Base-by-base conservation (phyloP, 164 flowering plant genomes). In the Aristolochia contorta region DNA sequence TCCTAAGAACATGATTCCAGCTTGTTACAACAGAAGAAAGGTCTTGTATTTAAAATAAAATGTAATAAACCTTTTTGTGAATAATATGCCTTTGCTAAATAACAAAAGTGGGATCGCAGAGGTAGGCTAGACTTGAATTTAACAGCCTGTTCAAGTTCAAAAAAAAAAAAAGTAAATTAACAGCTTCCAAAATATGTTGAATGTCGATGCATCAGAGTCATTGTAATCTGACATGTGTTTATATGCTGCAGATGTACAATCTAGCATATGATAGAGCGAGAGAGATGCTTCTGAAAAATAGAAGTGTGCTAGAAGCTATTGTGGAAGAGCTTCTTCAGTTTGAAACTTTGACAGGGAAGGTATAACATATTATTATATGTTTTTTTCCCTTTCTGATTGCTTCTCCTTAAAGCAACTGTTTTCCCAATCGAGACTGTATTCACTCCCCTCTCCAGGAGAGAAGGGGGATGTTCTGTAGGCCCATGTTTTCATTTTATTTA, bases 271-370 rank as follows among this genome's bases (percentile, higher is more conserved):
- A 74, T 60, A 89, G 67, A 74, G 96, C 98, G 55, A 83, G 72
- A 66, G 74, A 74, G 24, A 83, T 92, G 83, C 81, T 92, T 56
- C 80, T 75, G 67, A 82, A 72, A 71, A 92, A 92, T 57, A 76
- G 72, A 25, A 63, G 41, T 49, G 93, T 81, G 59, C 90, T 93
- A 56, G 92, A 86, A 65, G 78, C 74, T 69, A 78, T 86, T 65
- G 94, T 86, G 49, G 94, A 89, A 45, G 85, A 85, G 57, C 69
- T 93, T 71, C 79, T 89, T 15, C 87, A 89, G 68, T 83, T 72
- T 75, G 98, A 93, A 73, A 77, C 84, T 61, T 73, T 93, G 76
- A 76, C 90, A 15, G 84, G 85, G 69, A 83, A 82, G 97, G 98
- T 87, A 77, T 16, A 37, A 21, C 5, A 25, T 6, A 20, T 25